Base-by-base conservation (phyloP, 2,329 filamentous ascomycete species). In the Drechslerella dactyloides region DNA sequence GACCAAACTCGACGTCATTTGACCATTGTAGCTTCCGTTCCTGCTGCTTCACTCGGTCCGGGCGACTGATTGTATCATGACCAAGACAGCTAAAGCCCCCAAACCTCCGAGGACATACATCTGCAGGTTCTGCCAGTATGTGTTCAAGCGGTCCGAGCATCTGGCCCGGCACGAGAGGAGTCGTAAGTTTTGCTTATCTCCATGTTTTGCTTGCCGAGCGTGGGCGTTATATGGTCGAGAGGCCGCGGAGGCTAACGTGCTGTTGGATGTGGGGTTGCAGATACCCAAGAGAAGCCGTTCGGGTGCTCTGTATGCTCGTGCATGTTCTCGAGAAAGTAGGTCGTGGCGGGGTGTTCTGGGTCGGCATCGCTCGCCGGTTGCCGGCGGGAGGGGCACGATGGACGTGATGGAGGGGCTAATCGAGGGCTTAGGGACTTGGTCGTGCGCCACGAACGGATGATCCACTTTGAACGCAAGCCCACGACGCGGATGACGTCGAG, bases 101-200 rank as follows among this genome's bases (percentile, higher is more conserved):
- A 72, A 72, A 72, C 68, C 68, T 72, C 68, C 68, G 68, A 72
- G 60, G 68, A 72, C 68, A 23, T 72, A 72, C 42, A 72, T 54
- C 60, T 72, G 68, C 68, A 64, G 68, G 33, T 72, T 72, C 55
- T 72, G 68, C 59, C 68, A 72, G 60, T 65, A 59, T 46, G 60
- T 72, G 27, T 72, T 72, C 60, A 72, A 72, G 27, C 55, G 68
- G 46, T 72, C 68, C 35, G 68, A 72, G 60, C 68, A 72, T 53
- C 68, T 72, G 40, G 68, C 68, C 42, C 48, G 68, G 17, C 68
- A 72, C 52, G 68, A 72, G 60, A 64, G 68, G 51, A 72, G 68
- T 48, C 68, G 68, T 72, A 44, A 64, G 68, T 72, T n/a, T 27
- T 40, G 15, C 17, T 8, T 54, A 8, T 33, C 42, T 46, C 42